Percentiles rank a stretch among this genome's conserved stretches.
phyloP scores from a whole-genome alignment of 2,329 filamentous ascomycete species.

The Ceratocystis alfenasii region DNA sequence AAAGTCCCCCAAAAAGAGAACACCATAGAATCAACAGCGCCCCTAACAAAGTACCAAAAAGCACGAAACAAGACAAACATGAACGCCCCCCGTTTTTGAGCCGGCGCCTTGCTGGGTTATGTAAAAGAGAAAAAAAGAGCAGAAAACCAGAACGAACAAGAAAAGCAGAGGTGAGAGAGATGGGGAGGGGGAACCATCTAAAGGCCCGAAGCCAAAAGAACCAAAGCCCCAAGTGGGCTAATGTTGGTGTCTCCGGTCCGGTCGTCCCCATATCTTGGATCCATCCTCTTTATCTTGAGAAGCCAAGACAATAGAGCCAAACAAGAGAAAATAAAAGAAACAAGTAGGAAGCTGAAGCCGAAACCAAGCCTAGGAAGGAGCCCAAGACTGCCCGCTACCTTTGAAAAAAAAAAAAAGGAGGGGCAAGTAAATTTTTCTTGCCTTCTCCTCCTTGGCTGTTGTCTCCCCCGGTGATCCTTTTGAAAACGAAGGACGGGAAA shows the following conservation, averaged over 20 bases:
- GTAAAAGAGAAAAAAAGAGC: neutral
- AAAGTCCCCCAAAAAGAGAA: neutral
- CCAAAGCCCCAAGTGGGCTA: neutral
- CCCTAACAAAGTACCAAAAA: neutral
- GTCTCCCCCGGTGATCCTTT: slow-evolving; percentile 5
- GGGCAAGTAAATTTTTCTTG: slow-evolving; percentile 13
- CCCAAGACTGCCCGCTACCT: neutral
- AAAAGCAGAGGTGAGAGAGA: neutral
- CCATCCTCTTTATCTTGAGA: neutral
- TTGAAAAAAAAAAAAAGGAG: neutral
- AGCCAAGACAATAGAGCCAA: neutral
- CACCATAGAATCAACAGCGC: slow-evolving; percentile 7
- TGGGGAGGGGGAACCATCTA: neutral
- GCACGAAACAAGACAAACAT: neutral
- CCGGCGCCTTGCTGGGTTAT: slow-evolving; percentile 1
- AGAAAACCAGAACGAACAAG: neutral
- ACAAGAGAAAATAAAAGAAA: neutral
- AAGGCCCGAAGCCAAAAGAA: slow-evolving; percentile 6
- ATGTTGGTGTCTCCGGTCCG: slow-evolving; percentile 3
- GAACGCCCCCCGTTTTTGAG: slow-evolving; percentile 8
- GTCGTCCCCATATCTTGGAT: slow-evolving; percentile 4
- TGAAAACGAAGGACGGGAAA: neutral
- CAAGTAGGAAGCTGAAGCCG: neutral
- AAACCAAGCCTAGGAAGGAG: neutral
- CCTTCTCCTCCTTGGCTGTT: slow-evolving; percentile 3